phyloP scores from a whole-genome alignment of 768 basidiomycete genomes.

The Mrakia blollopis region DNA sequence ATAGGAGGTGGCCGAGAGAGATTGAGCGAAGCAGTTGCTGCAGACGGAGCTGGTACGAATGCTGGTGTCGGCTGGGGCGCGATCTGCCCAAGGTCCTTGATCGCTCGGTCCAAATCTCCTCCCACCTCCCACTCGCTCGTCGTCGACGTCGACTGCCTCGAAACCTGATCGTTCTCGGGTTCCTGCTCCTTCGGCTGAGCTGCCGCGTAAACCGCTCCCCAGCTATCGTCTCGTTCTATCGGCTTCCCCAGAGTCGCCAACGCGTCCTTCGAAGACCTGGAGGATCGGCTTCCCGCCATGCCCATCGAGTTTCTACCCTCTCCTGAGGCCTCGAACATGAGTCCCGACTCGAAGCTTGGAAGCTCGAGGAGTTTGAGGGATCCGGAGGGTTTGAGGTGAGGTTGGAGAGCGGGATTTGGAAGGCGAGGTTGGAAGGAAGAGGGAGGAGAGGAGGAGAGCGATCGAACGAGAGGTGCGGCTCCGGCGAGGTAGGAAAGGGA shows the following conservation, averaged over 20 bases:
- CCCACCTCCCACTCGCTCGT: neutral
- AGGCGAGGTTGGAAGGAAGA: neutral
- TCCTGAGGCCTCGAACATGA: neutral
- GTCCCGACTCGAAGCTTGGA: conserved; percentile 14
- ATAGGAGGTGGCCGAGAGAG: neutral
- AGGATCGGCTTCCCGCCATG: neutral
- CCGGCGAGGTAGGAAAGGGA: conserved; percentile 23
- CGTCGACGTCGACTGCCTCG: conserved; percentile 1
- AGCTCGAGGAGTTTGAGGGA: conserved; percentile 20
- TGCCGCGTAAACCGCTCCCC: neutral
- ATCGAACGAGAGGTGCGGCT: neutral
- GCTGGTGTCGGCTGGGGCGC: neutral
- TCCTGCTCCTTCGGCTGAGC: neutral
- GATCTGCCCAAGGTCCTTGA: neutral
- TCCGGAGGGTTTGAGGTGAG: conserved; percentile 25
- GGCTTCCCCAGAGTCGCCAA: neutral
- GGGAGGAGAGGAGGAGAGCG: conserved; percentile 18
- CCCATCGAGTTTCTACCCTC: neutral
- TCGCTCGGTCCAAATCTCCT: conserved; percentile 9
- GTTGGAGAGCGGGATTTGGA: neutral
- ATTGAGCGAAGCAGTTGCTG: neutral
- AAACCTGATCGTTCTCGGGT: neutral
- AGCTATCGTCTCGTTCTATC: neutral
- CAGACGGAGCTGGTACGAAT: neutral
- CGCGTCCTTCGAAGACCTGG: neutral